Evolutionary conservation across 768 basidiomycete genomes (phyloP).

Genomic region (Flagelloscypha sp.): DNA sequence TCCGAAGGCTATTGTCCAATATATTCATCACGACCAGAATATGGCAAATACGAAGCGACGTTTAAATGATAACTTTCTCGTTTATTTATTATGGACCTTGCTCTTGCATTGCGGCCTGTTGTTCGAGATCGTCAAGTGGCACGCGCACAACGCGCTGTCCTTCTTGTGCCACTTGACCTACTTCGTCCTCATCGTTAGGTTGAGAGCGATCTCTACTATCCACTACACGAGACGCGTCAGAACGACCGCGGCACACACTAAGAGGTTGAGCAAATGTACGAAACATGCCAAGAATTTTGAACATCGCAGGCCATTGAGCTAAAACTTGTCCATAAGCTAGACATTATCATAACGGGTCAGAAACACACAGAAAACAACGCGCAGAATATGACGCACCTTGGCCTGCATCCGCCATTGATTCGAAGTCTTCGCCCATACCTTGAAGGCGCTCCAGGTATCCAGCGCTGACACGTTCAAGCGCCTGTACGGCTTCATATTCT

Average conservation of each 20-base stretch:
- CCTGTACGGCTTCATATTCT: constrained; percentile 67
- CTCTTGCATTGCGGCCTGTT: constrained; percentile 16
- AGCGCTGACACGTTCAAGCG: constrained; percentile 56
- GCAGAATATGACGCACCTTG: constrained; percentile 47
- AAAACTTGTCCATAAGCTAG: constrained; percentile 71
- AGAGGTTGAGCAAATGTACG: constrained; percentile 31
- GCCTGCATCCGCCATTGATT: constrained; percentile 72
- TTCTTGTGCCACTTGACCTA: constrained; percentile 13
- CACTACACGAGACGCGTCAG: constrained; percentile 26
- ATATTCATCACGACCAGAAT: too few species aligned
- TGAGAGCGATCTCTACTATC: constrained; percentile 33
- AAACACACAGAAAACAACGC: not conserved
- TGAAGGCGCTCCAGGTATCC: constrained; percentile 62
- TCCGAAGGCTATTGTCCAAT: too few species aligned
- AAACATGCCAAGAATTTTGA: constrained; percentile 63
- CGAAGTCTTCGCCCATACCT: constrained; percentile 61
- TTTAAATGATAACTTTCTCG: not conserved
- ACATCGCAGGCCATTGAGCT: constrained; percentile 79
- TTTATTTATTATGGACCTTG: too few species aligned
- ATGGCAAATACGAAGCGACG: too few species aligned
- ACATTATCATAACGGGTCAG: constrained; percentile 3
- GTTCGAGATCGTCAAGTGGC: constrained; percentile 58
- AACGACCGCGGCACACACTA: not conserved
- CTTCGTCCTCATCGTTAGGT: constrained; percentile 16
- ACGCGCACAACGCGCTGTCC: constrained; percentile 69